phyloP scores from a whole-genome alignment of 2,329 filamentous ascomycete species.

The Beauveria varroae region DNA sequence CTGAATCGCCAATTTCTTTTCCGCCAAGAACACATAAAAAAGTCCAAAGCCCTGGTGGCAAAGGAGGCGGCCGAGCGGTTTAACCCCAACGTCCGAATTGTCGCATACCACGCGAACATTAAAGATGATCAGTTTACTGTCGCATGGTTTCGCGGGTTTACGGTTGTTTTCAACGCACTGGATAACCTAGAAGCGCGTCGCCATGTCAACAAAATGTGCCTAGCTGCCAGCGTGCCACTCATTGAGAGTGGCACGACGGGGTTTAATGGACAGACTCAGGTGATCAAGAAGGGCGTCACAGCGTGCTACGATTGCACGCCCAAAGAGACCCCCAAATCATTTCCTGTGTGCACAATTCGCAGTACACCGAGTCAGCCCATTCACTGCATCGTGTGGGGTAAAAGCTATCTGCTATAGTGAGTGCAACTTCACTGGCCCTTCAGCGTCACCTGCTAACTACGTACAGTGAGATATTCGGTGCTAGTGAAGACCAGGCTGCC shows the following conservation, averaged over 20 bases:
- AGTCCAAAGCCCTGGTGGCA: conserved; percentile 88
- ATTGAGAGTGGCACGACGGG: conserved; percentile 97
- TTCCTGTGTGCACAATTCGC: conserved; percentile 93
- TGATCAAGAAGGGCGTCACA: conserved; percentile 85
- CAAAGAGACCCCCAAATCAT: conserved; percentile 86
- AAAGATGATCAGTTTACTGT: conserved; percentile 83
- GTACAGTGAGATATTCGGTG: conserved; percentile 71
- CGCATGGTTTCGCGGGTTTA: conserved; percentile 78
- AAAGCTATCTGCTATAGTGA: conserved; percentile 82
- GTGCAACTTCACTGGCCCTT: conserved; percentile 14
- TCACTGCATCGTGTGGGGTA: conserved; percentile 98
- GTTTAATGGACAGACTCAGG: conserved; percentile 95
- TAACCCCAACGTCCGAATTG: conserved; percentile 79
- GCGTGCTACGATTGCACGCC: conserved; percentile 94
- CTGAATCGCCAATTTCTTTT: conserved; percentile 97
- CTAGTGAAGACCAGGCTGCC: conserved; percentile 76
- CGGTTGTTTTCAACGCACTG: conserved; percentile 89
- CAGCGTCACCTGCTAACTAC: not conserved
- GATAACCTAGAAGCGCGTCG: conserved; percentile 91
- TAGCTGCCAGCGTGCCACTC: conserved; percentile 81
- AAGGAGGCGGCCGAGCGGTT: conserved; percentile 87
- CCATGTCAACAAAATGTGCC: conserved; percentile 96
- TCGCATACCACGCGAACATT: conserved; percentile 90
- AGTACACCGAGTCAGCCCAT: conserved; percentile 95
- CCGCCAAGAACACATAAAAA: conserved; percentile 94